These are phyloP conservation scores for Phytophthora kernoviae DNA, from an alignment of 352 stramenopile species.

Conservation along the genomic window DNA sequence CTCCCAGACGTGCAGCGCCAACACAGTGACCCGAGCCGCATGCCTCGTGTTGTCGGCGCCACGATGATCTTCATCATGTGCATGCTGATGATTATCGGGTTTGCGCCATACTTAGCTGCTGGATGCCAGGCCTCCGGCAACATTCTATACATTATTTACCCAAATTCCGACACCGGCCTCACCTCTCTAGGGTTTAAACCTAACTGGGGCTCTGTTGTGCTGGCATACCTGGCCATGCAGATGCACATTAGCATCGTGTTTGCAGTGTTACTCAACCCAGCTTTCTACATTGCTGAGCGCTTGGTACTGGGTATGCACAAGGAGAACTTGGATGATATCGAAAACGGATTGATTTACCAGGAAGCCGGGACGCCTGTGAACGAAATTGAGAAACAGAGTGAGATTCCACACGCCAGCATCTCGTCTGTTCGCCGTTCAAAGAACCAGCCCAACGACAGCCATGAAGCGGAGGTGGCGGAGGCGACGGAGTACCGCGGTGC, in stretches of 20 bases:
- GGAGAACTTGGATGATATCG: constrained; percentile 4
- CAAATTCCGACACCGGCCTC: constrained; percentile 19
- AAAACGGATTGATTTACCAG: constrained; percentile 14
- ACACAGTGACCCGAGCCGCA: constrained; percentile 33
- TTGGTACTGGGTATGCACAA: constrained; percentile 45
- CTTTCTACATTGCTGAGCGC: constrained; percentile 46
- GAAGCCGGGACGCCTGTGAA: constrained; percentile 21
- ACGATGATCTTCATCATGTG: constrained; percentile 60
- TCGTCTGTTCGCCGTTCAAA: constrained; percentile 29
- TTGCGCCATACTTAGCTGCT: constrained; percentile 53
- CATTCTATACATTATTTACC: constrained; percentile 62
- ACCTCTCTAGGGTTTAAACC: constrained; percentile 29
- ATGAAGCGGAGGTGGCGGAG: constrained; percentile 20
- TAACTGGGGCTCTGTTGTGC: constrained; percentile 27
- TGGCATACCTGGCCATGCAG: constrained; percentile 31
- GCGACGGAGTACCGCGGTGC: constrained; percentile 37
- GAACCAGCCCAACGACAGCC: constrained; percentile 11
- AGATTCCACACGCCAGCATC: constrained; percentile 13
- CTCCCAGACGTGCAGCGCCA: constrained; percentile 66
- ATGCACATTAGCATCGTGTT: constrained; percentile 50
- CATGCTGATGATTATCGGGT: constrained; percentile 53
- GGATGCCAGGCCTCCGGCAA: constrained; percentile 71
- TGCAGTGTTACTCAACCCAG: constrained; percentile 38
- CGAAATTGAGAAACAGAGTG: constrained; percentile 12
- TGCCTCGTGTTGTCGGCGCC: constrained; percentile 38